These are phyloP conservation scores for Takakia lepidozioides DNA, from an alignment of 225 moss, liverwort and hornwort species.

Conservation along the genomic window DNA sequence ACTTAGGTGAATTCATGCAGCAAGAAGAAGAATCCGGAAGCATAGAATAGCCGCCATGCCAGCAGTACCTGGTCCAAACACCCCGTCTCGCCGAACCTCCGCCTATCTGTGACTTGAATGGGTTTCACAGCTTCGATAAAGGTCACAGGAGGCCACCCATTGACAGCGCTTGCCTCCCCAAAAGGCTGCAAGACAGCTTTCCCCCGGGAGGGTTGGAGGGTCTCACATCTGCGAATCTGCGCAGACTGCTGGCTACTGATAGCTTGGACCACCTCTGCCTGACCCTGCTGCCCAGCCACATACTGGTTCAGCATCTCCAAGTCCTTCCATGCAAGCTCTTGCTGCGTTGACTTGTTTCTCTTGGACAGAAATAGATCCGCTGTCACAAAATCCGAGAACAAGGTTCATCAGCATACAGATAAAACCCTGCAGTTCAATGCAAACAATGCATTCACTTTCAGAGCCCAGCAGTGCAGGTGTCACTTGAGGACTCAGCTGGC, in stretches of 20 bases:
- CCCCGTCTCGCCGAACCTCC: too few relatives aligned
- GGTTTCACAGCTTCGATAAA: too few relatives aligned
- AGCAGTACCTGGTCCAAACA: too few relatives aligned
- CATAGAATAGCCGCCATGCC: too few relatives aligned
- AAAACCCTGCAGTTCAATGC: not conserved
- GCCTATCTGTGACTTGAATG: too few relatives aligned
- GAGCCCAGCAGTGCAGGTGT: too few relatives aligned
- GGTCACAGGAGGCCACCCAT: too few relatives aligned
- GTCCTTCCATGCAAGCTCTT: conserved; percentile 48
- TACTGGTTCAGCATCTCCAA: conserved; percentile 54
- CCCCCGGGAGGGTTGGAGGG: not conserved
- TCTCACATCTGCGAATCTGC: conserved; percentile 9
- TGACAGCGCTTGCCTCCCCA: conserved; percentile 13
- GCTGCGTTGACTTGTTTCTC: conserved; percentile 43
- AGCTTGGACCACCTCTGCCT: conserved; percentile 8
- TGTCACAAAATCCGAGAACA: conserved; percentile 2
- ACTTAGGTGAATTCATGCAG: too few relatives aligned
- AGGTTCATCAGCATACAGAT: too few relatives aligned
- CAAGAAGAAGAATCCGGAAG: too few relatives aligned
- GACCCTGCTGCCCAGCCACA: conserved; percentile 24
- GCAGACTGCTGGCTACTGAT: conserved; percentile 17
- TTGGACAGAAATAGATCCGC: conserved; percentile 23
- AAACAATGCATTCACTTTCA: too few relatives aligned
- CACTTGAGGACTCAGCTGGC: too few relatives aligned
- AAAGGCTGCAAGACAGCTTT: conserved; percentile 13